phyloP scores from a whole-genome alignment of 371 early-diverging fungal genomes.

The Parasitella parasitica region DNA sequence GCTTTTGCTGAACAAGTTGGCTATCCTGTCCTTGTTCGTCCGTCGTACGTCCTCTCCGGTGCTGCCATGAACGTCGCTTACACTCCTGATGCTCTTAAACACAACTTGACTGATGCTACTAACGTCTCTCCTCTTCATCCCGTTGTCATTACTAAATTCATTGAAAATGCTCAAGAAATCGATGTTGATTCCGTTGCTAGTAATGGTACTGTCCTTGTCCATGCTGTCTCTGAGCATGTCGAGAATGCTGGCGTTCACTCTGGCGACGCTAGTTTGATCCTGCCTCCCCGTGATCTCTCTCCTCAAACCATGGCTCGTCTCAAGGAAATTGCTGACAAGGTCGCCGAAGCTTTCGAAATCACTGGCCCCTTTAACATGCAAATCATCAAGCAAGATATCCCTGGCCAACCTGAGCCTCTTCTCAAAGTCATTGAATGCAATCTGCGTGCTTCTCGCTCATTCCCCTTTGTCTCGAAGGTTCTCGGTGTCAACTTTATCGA shows the following conservation, averaged over 20 bases:
- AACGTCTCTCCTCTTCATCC: slow-evolving; percentile 90
- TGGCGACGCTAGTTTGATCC: slow-evolving; percentile 92
- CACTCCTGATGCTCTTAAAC: slow-evolving; percentile 65
- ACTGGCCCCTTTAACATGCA: slow-evolving; percentile 97
- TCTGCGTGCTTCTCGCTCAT: slow-evolving; percentile 92
- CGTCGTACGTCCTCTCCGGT: slow-evolving; percentile 93
- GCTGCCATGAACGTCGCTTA: slow-evolving; percentile 96
- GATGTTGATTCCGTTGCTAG: slow-evolving; percentile 92
- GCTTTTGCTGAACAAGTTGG: slow-evolving; percentile 82
- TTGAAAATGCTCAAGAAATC: slow-evolving; percentile 90
- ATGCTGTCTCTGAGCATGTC: slow-evolving; percentile 92
- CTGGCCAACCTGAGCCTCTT: slow-evolving; percentile 23
- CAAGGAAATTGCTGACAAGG: slow-evolving; percentile 78
- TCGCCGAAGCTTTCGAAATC: slow-evolving; percentile 85
- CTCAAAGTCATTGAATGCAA: slow-evolving; percentile 97
- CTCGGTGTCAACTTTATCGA: slow-evolving; percentile 89
- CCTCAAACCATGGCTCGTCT: slow-evolving; percentile 64
- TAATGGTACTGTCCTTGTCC: slow-evolving; percentile 77
- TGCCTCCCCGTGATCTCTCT: slow-evolving; percentile 80
- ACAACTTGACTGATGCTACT: slow-evolving; percentile 78
- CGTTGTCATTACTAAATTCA: slow-evolving; percentile 93
- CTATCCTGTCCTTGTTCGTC: slow-evolving; percentile 92
- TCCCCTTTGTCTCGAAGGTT: slow-evolving; percentile 96
- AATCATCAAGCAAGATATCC: slow-evolving; percentile 66
- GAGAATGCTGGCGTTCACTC: slow-evolving; percentile 97